Evolutionary conservation across 2,329 filamentous ascomycete genomes (phyloP), one percentile per base, ranked within the genome.

Genomic region (Microascus cirrosus): DNA sequence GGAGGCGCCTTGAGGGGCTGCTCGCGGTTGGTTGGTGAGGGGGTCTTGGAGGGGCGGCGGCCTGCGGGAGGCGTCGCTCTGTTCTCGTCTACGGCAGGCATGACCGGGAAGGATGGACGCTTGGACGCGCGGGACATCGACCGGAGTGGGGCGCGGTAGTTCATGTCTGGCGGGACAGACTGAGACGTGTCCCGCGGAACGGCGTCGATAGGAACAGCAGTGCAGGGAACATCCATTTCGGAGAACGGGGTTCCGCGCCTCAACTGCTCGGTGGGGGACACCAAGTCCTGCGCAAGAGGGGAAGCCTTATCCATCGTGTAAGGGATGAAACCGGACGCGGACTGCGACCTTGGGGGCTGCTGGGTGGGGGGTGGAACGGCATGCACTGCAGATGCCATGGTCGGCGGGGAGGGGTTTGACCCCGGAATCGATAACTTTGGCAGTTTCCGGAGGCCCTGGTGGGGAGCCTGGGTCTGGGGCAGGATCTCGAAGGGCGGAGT

Each of bases 81-180:
- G 71, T 86, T 79, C 73, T 90, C 88, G 61, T 84, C 79, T 48
- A 91, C 74, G n/a, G 84, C 77, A 0, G 87, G 86, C 67, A 91
- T 80, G 60, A 84, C 76, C 35, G 80, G 77, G 70, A 89, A 82
- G 6, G 86, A 89, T 0, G 87, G 86, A 2, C 86, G 82, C 57
- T 85, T 81, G 51, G 68, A 73, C 20, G 79, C 73, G 56, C 81
- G 79, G 53, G 80, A 83, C 62, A 78, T 74, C 50, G 77, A 77
- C 28, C 79, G 76, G 36, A 70, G 70, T 36, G 71, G 69, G 50
- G 75, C 69, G 35, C 84, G 82, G 75, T 87, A 96, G 68, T 84
- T 86, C 91, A 96, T 96, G 73, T 95, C 86, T 7, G 93, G 93
- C 51, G 93, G 93, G 0, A 96, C 93, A 5, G 92, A 96, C 70